These are phyloP conservation scores for Lactifluus pinguis DNA, from an alignment of 768 basidiomycete species.

Conservation along the genomic window DNA sequence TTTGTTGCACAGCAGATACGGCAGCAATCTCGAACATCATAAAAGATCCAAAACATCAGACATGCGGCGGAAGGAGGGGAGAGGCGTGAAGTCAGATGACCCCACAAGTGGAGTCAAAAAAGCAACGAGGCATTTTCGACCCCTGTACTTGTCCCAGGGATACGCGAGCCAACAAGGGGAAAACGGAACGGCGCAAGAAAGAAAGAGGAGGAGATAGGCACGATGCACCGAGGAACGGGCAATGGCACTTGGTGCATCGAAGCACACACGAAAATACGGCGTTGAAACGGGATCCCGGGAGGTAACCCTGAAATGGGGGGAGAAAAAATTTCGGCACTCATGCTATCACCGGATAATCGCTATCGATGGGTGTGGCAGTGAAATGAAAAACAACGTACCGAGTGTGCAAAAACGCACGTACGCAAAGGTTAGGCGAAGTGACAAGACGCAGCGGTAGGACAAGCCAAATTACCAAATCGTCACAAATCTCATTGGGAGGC, in stretches of 20 bases:
- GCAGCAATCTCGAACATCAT: conserved; percentile 11
- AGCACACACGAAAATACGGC: background rate
- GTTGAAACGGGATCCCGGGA: background rate
- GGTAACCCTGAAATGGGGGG: background rate
- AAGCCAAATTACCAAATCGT: background rate
- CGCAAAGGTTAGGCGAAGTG: background rate
- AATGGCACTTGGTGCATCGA: background rate
- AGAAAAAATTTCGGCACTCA: background rate
- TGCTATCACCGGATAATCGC: background rate
- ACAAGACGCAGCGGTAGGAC: background rate
- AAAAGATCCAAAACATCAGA: conserved; percentile 7
- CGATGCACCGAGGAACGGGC: background rate
- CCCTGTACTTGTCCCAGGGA: background rate
- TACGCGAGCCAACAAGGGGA: background rate
- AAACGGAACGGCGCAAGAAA: background rate
- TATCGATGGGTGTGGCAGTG: conserved; percentile 5
- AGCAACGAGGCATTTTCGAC: background rate
- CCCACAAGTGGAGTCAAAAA: conserved; percentile 1
- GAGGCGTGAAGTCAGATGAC: conserved; percentile 12
- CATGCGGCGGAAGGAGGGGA: conserved; percentile 6
- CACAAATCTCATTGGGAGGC: background rate
- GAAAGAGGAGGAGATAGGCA: background rate
- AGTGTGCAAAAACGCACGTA: background rate
- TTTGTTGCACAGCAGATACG: background rate
- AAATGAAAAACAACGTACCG: background rate